Percentiles rank a stretch among this genome's conserved stretches.
Conservation (phyloP, 148 eudicot genomes). For the Polygonum aviculare region DNA sequence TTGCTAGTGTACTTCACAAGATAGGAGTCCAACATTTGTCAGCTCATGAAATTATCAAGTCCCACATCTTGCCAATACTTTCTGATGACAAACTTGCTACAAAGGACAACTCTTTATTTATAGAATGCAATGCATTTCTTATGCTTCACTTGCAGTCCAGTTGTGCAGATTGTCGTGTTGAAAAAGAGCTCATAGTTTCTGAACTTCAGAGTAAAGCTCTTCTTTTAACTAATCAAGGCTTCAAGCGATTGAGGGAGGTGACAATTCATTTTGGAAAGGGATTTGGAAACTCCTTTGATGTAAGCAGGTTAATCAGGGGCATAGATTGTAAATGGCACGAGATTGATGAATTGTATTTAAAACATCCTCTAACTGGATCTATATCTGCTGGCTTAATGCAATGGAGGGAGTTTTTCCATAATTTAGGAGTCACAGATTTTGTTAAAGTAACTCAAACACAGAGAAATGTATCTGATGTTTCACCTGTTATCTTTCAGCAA, state of each 20-base stretch:
- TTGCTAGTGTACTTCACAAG: slow-evolving; percentile 50
- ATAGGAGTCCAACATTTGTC: slow-evolving; percentile 78
- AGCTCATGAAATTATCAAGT: slow-evolving; percentile 72
- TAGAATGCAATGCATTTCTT: slow-evolving; percentile 61
- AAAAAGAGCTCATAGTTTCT: slow-evolving; percentile 50
- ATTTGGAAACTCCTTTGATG: slow-evolving; percentile 57
- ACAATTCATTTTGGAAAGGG: slow-evolving; percentile 65
- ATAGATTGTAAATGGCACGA: slow-evolving; percentile 68
- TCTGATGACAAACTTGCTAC: slow-evolving; percentile 26
- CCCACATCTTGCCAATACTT: slow-evolving; percentile 68
- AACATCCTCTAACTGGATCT: slow-evolving; percentile 48
- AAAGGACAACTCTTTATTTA: slow-evolving; percentile 35
- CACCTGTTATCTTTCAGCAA: slow-evolving; percentile 25
- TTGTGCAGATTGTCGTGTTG: slow-evolving; percentile 55
- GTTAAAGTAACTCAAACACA: slow-evolving; percentile 50
- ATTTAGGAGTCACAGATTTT: slow-evolving; percentile 76
- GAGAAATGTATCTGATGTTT: slow-evolving; percentile 41
- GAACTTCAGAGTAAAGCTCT: slow-evolving; percentile 54
- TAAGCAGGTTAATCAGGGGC: slow-evolving; percentile 41
- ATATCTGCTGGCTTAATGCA: slow-evolving; percentile 38
- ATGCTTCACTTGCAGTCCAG: slow-evolving; percentile 78
- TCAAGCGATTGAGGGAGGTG: slow-evolving; percentile 43
- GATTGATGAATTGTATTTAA: slow-evolving; percentile 50
- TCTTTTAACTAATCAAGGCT: slow-evolving; percentile 73
- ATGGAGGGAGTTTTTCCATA: slow-evolving; percentile 75